Percentiles rank a stretch among this genome's conserved stretches.
Conservation (phyloP, 345 rosid species). For the Durio zibethinus region DNA sequence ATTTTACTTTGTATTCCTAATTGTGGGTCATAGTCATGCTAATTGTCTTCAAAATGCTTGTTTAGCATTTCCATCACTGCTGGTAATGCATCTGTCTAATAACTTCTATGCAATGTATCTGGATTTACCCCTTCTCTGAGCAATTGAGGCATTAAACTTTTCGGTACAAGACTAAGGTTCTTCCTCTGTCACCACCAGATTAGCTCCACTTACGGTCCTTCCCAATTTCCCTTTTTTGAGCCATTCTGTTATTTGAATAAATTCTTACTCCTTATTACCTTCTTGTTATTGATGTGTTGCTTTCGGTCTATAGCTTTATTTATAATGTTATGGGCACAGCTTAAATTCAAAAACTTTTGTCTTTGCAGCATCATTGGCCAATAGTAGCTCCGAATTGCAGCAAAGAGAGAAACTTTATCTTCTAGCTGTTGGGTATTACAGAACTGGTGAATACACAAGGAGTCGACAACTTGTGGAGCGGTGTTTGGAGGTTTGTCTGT, state of each 20-base stretch:
- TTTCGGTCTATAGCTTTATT: background rate
- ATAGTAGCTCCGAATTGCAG: conserved; percentile 43
- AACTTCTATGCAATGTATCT: background rate
- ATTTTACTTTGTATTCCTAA: background rate
- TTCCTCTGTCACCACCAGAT: background rate
- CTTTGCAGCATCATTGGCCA: conserved; percentile 57
- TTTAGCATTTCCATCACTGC: background rate
- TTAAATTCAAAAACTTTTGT: background rate
- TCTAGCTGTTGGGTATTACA: conserved; percentile 72
- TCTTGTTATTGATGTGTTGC: background rate
- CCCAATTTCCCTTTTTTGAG: background rate
- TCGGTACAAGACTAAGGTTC: background rate
- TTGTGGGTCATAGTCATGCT: background rate
- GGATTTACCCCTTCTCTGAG: background rate
- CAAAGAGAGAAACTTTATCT: conserved; percentile 75
- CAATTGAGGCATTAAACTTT: background rate
- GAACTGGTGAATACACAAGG: conserved; percentile 63
- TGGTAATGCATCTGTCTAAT: background rate
- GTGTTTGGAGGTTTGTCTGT: conserved; percentile 57
- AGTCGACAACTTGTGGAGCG: conserved; percentile 63
- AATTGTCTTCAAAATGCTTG: background rate
- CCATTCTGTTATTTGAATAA: background rate
- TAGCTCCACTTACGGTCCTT: background rate
- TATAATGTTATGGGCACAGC: background rate
- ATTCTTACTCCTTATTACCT: background rate